Evolutionary conservation across 2,329 filamentous ascomycete genomes (phyloP).

Genomic region (Penicillium italicum): DNA sequence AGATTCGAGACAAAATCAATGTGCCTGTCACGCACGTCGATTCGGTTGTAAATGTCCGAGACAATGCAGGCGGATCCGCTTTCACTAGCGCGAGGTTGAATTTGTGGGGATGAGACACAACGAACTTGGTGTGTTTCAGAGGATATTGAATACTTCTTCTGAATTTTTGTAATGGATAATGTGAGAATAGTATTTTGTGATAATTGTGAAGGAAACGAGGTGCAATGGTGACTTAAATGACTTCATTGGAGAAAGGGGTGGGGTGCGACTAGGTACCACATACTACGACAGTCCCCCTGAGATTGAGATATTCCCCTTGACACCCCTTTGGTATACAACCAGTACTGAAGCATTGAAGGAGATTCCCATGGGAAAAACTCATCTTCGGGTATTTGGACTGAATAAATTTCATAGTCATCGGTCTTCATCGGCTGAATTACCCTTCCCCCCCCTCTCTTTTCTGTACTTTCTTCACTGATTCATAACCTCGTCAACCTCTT

Average conservation of each 20-base stretch:
- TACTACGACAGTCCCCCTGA: neutral
- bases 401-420: neutral
- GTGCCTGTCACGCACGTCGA: neutral
- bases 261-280: neutral
- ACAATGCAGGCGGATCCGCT: neutral
- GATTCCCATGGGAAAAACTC: neutral
- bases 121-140: neutral
- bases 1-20: neutral
- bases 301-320: slow-evolving; percentile 2
- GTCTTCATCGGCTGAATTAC: neutral
- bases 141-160: neutral
- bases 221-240: neutral
- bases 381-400: neutral
- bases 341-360: neutral
- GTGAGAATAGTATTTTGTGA: neutral
- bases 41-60: neutral
- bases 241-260: neutral
- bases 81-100: neutral
- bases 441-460: neutral
- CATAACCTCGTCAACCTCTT: slow-evolving; percentile 14
- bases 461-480: neutral
- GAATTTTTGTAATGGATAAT: neutral
- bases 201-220: neutral
- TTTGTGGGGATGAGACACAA: neutral
- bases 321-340: neutral